These are phyloP conservation scores for Stereocaulon alpinum DNA, from an alignment of 495 filamentous ascomycete genomes.

Conservation along the genomic window DNA sequence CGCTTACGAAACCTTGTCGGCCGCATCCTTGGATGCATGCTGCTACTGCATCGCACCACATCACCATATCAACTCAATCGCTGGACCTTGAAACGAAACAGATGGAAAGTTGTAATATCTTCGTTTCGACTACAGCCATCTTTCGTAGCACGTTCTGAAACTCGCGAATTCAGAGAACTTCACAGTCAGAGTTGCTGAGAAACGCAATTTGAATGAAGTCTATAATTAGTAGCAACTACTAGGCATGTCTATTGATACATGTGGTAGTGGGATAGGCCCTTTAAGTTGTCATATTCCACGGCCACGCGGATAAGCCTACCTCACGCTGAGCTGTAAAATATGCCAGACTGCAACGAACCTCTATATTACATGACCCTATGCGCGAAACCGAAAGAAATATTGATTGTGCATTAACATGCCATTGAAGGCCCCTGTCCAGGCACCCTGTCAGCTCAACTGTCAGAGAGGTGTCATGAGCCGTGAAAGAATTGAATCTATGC, in stretches of 20 bases:
- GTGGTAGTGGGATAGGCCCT: background rate
- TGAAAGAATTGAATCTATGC: background rate
- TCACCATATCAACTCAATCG: background rate
- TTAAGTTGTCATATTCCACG: background rate
- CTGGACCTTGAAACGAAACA: too few relatives aligned
- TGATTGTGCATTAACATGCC: slow-evolving; percentile 1
- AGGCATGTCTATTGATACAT: slow-evolving; percentile 13
- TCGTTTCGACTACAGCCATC: too few relatives aligned
- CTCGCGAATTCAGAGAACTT: too few relatives aligned
- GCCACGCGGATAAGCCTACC: slow-evolving; percentile 6
- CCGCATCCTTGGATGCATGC: slow-evolving; percentile 1
- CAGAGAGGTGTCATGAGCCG: background rate
- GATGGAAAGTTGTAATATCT: too few relatives aligned
- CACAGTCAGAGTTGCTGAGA: too few relatives aligned
- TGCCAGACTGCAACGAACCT: slow-evolving; percentile 5
- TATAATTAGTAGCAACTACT: slow-evolving; percentile 8
- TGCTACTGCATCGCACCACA: background rate
- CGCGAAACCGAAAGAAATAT: slow-evolving; percentile 10
- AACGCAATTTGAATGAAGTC: background rate
- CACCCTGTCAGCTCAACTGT: slow-evolving; percentile 9
- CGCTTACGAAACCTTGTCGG: slow-evolving; percentile 9
- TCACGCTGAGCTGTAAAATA: slow-evolving; percentile 7
- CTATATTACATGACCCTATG: slow-evolving; percentile 12
- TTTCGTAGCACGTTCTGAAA: too few relatives aligned
- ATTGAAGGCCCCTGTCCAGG: background rate